phyloP scores from a whole-genome alignment of 2,329 filamentous ascomycete genomes.

The Fulvia fulva region DNA sequence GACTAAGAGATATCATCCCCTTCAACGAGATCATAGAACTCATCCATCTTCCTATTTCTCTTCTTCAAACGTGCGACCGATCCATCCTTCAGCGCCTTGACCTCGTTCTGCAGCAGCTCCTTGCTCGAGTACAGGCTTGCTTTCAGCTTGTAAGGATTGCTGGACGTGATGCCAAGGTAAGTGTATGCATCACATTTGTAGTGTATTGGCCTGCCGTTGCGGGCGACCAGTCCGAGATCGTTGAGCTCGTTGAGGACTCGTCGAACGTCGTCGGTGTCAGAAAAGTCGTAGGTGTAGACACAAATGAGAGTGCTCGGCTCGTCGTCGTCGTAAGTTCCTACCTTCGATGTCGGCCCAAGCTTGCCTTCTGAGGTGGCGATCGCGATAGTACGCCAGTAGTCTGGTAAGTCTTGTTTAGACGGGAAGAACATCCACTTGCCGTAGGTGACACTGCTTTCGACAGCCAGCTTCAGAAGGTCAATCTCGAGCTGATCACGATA shows the following conservation, averaged over 20 bases:
- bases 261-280: constrained; percentile 62
- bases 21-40: constrained; percentile 8
- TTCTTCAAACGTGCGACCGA: constrained; percentile 18
- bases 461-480: constrained; percentile 60
- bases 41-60: constrained; percentile 6
- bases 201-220: constrained; percentile 55
- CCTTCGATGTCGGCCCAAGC: constrained; percentile 70
- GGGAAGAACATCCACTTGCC: constrained; percentile 83
- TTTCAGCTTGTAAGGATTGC: constrained; percentile 39
- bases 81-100: constrained; percentile 15
- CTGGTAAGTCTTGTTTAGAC: constrained; percentile 51
- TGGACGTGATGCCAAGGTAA: constrained; percentile 38
- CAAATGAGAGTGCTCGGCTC: constrained; percentile 57
- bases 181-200: constrained; percentile 69
- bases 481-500: constrained; percentile 44
- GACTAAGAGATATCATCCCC: constrained; percentile 8
- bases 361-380: constrained; percentile 63
- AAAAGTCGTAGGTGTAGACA: constrained; percentile 74
- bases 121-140: constrained; percentile 44
- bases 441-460: constrained; percentile 53
- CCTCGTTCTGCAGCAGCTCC: constrained; percentile 26
- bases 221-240: constrained; percentile 56
- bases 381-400: constrained; percentile 63
- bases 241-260: constrained; percentile 60
- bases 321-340: constrained; percentile 52